Conservation (phyloP, 306 rosid genomes). For the Datisca glomerata region DNA sequence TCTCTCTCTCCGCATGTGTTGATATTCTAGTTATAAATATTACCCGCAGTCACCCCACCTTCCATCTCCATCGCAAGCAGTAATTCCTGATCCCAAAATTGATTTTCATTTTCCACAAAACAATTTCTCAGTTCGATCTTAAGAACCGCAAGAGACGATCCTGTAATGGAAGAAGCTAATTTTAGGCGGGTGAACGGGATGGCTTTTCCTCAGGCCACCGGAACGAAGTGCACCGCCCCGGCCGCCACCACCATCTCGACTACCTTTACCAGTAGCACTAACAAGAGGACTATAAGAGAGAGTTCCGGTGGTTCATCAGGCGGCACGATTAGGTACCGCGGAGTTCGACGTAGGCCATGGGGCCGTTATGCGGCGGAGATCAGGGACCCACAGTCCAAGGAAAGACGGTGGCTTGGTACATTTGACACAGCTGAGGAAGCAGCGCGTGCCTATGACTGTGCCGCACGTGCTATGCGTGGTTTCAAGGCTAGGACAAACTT, state of each 20-base stretch:
- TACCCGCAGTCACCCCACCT: no score
- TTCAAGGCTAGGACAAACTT: conserved; percentile 81
- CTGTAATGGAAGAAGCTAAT: conserved; percentile 58
- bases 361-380: conserved; percentile 98
- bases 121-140: no score
- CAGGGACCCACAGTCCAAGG: conserved; percentile 82
- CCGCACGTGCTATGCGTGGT: conserved; percentile 94
- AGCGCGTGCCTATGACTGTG: conserved; percentile 89
- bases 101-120: no score
- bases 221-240: conserved; percentile 7
- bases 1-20: no score
- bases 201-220: background rate
- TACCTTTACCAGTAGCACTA: conserved; percentile 1
- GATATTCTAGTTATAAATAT: conserved; percentile 19
- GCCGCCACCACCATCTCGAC: background rate
- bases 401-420: conserved; percentile 91
- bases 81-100: no score
- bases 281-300: conserved; percentile 31
- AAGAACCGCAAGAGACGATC: background rate
- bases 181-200: conserved; percentile 37
- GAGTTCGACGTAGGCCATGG: conserved; percentile 96
- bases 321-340: conserved; percentile 52
- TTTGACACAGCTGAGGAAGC: conserved; percentile 98
- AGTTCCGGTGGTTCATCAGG: background rate
- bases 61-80: no score